Percentiles rank a stretch among this genome's conserved stretches.
Conservation (phyloP, 2,329 filamentous ascomycete genomes). For the Curvularia spicifera region DNA sequence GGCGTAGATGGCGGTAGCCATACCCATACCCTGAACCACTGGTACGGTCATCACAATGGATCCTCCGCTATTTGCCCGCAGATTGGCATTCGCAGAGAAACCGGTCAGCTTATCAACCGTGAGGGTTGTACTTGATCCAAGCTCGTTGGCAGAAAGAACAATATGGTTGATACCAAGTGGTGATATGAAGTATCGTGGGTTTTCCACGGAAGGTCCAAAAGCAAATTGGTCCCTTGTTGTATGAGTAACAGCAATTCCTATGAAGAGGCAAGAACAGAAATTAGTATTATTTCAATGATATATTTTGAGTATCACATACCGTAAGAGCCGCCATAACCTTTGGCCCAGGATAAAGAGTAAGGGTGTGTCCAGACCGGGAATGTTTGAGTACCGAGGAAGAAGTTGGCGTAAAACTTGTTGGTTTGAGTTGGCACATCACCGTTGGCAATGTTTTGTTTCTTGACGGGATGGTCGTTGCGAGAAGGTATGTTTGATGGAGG, state of each 20-base stretch:
- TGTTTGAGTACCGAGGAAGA: conserved; percentile 76
- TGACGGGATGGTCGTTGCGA: conserved; percentile 52
- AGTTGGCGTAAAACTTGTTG: conserved; percentile 76
- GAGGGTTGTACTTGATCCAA: conserved; percentile 66
- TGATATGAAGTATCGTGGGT: conserved; percentile 75
- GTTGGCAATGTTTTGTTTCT: conserved; percentile 49
- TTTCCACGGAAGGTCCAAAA: conserved; percentile 30
- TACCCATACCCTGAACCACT: conserved; percentile 87
- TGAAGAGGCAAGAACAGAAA: not conserved
- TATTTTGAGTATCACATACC: conserved; percentile 53
- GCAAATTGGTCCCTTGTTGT: conserved; percentile 72
- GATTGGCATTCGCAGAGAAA: conserved; percentile 70
- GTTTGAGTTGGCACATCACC: conserved; percentile 64
- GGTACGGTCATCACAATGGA: conserved; percentile 74
- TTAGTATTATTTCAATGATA: not conserved
- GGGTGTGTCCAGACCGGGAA: conserved; percentile 75
- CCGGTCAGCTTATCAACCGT: conserved; percentile 60
- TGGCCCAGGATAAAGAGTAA: conserved; percentile 55
- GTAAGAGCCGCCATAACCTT: conserved; percentile 68
- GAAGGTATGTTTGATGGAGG: conserved; percentile 49
- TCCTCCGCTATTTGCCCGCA: conserved; percentile 60
- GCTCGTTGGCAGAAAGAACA: conserved; percentile 78
- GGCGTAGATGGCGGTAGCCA: conserved; percentile 79
- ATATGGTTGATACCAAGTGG: conserved; percentile 85
- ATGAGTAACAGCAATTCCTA: conserved; percentile 73